Conservation (phyloP, 108 stramenopile genomes). For the Nannochloropsis gaditana region DNA sequence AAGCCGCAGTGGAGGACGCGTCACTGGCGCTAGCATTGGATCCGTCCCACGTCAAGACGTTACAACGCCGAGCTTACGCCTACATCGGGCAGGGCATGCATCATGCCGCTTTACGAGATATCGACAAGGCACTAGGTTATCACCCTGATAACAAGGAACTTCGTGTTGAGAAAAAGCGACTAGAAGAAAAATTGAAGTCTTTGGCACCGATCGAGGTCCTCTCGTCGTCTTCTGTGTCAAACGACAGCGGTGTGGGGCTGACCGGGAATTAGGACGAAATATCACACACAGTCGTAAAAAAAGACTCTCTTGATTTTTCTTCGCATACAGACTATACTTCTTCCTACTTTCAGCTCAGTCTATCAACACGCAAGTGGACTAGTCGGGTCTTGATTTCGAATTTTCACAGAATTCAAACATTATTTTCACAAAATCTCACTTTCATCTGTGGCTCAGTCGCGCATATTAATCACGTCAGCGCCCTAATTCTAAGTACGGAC, state of each 20-base stretch:
- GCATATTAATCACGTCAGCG: no score
- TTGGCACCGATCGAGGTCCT: neutral
- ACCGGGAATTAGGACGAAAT: no score
- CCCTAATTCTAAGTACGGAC: no score
- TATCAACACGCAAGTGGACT: no score
- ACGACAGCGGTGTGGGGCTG: neutral
- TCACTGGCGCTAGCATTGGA: neutral
- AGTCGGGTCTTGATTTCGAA: no score
- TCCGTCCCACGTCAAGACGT: neutral
- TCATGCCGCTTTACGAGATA: neutral
- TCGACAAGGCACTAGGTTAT: neutral
- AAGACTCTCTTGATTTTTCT: no score
- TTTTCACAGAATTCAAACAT: no score
- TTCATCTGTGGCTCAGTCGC: no score
- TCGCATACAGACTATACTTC: no score
- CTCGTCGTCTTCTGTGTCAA: neutral
- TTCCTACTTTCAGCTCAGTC: no score
- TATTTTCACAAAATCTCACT: no score
- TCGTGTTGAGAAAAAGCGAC: constrained; percentile 16
- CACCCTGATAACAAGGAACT: neutral
- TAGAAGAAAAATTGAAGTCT: neutral
- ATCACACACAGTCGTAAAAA: no score
- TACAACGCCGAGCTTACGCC: constrained; percentile 11
- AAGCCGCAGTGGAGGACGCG: neutral
- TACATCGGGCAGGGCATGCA: neutral